Evolutionary conservation across 1,139 yeast species (phyloP).

Genomic region (Ogataea hybrid): DNA sequence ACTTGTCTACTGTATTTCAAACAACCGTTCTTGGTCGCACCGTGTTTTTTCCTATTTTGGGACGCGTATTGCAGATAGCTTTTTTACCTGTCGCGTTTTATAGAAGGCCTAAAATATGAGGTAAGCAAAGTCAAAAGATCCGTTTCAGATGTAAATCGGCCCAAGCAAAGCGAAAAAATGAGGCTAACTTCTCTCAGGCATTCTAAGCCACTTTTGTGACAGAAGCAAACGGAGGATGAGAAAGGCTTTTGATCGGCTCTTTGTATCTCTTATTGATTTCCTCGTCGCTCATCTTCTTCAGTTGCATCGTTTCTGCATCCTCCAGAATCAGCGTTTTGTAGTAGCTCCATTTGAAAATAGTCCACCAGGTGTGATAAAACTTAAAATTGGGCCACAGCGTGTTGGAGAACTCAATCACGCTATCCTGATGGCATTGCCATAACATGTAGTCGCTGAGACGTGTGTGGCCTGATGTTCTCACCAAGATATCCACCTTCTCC

Average conservation of each 20-base stretch:
- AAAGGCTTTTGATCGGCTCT: slow-evolving; percentile 33
- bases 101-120: background rate
- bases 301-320: slow-evolving; percentile 33
- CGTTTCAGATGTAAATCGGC: background rate
- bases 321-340: slow-evolving; percentile 42
- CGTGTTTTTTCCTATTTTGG: slow-evolving; percentile 14
- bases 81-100: slow-evolving; percentile 5
- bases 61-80: slow-evolving; percentile 6
- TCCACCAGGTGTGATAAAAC: slow-evolving; percentile 33
- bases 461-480: slow-evolving; percentile 57
- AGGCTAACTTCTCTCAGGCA: background rate
- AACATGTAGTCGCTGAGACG: slow-evolving; percentile 56
- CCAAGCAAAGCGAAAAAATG: slow-evolving; percentile 5
- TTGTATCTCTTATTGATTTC: slow-evolving; percentile 28
- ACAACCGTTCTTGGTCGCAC: slow-evolving; percentile 4
- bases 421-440: slow-evolving; percentile 53
- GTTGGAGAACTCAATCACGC: slow-evolving; percentile 48
- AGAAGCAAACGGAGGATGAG: slow-evolving; percentile 49
- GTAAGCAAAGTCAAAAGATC: background rate
- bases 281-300: slow-evolving; percentile 20
- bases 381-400: slow-evolving; percentile 55
- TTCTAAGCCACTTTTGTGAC: slow-evolving; percentile 30
- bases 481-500: slow-evolving; percentile 49
- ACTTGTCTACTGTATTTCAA: slow-evolving; percentile 8
- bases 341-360: slow-evolving; percentile 42